Evolutionary conservation across 169 alveolate species (phyloP), one percentile per base, ranked within the genome.

Genomic region (Pseudocohnilembus persalinus): DNA sequence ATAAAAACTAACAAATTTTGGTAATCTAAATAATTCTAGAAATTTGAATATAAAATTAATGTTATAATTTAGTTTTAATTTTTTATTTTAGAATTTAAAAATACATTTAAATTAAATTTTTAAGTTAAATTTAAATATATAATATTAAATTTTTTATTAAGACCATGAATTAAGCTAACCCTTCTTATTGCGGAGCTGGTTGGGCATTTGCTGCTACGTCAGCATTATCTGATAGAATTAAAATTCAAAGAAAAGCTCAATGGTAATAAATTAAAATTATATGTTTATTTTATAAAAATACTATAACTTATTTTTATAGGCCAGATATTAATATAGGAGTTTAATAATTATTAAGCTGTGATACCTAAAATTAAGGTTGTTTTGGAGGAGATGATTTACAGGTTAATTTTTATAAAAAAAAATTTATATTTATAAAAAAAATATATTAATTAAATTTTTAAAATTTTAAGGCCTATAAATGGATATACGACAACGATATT

Each of bases 201-300:
- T 84, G 89, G 89, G 89, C 89, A 35, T 77, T 84, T 64, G 49
- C 89, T 65, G 89, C 81, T 29, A 73, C 84, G 31, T 65, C 81
- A 1, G 78, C 89, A 31, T 49, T 84, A 26, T 76, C 84, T 77
- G 89, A 84, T 77, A 84, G 89, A 77, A 84, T 84, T 29, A 84
- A 84, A 31, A 84, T 84, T 27, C 28, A 16, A 30, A 84, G 89
- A 77, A 65, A 84, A 4, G 84, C 84, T 11, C 35, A 77, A 11
- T 84, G 76, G 75, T 84, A 83, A 64, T 83, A 84, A n/a, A 84
- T 84, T 27, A 64, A 75, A 1, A n/a, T 84, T 29, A 31, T 84
- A 31, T 75, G 84, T 77, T 77, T 76, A 84, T 84, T 20, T 77
- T 84, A 32, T 31, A 76, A 26, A 76, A 83, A 31, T 84, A 84